These are phyloP conservation scores for Epichloe sylvatica DNA, from an alignment of 2,329 filamentous ascomycete genomes.

Conservation along the genomic window DNA sequence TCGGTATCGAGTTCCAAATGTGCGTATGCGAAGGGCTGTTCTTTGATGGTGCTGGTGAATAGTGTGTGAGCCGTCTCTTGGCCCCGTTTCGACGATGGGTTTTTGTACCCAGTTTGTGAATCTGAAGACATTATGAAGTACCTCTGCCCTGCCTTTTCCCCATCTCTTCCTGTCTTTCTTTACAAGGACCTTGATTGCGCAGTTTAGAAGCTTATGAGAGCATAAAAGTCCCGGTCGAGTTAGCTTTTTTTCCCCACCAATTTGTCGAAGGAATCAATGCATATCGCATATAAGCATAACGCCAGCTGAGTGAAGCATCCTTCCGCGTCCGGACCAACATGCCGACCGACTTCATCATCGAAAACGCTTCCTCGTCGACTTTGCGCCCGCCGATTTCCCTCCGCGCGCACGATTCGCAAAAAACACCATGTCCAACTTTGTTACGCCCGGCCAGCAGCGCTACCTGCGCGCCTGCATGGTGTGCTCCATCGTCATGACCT, in stretches of 20 bases:
- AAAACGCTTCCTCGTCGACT: too few species aligned
- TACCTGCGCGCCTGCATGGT: conserved; percentile 96
- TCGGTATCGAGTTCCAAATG: conserved; percentile 36
- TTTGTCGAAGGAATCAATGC: neutral
- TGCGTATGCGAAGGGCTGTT: conserved; percentile 41
- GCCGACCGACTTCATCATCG: too few species aligned
- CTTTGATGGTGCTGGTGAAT: conserved; percentile 34
- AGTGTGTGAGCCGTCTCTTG: conserved; percentile 33
- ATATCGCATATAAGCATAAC: conserved; percentile 7
- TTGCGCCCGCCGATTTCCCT: neutral
- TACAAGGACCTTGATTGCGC: too few species aligned
- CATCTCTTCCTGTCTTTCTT: neutral
- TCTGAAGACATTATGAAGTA: neutral
- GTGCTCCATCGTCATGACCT: conserved; percentile 84
- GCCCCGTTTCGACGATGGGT: conserved; percentile 12
- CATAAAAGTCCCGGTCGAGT: too few species aligned
- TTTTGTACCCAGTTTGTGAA: neutral
- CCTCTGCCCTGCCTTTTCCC: neutral
- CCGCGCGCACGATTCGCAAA: neutral
- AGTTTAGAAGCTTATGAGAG: too few species aligned
- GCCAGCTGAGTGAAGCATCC: neutral
- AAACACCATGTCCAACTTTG: conserved; percentile 38
- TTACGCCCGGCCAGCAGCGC: conserved; percentile 62
- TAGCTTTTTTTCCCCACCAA: neutral
- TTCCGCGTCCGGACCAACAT: too few species aligned